phyloP scores from a whole-genome alignment of 1,139 yeast genomes.

The Protomyces lactucae-debilis region DNA sequence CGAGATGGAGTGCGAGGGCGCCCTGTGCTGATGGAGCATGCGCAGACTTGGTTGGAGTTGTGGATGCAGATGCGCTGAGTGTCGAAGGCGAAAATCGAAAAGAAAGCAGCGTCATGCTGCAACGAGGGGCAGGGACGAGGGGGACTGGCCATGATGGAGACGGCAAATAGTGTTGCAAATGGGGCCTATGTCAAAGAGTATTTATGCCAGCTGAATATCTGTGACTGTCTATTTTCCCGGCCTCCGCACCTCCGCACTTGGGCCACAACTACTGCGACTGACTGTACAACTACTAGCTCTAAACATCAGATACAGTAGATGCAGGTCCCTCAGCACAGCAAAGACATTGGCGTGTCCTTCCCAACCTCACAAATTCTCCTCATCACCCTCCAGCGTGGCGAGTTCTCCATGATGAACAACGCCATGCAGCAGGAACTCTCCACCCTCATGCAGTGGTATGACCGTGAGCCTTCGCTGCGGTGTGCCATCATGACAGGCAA shows the following conservation, averaged over 20 bases:
- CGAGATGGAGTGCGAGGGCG: neutral
- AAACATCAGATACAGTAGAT: neutral
- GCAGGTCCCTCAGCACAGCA: neutral
- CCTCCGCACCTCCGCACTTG: no score
- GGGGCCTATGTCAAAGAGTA: no score
- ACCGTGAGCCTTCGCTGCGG: slow-evolving; percentile 34
- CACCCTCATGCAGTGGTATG: slow-evolving; percentile 35
- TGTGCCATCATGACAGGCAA: slow-evolving; percentile 38
- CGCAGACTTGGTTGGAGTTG: neutral
- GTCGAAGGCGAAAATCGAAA: no score
- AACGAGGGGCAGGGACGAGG: no score
- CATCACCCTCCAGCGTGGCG: slow-evolving; percentile 24
- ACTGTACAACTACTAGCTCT: no score
- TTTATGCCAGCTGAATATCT: no score
- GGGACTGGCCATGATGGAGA: no score
- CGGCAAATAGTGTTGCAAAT: no score
- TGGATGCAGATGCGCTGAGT: neutral
- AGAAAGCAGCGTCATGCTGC: no score
- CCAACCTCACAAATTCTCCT: slow-evolving; percentile 16
- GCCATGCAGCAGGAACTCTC: slow-evolving; percentile 26
- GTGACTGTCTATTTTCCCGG: no score
- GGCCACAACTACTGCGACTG: no score
- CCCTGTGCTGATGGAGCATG: neutral
- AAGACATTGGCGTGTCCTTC: slow-evolving; percentile 5
- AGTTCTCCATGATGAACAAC: slow-evolving; percentile 26